Evolutionary conservation across 306 rosid genomes (phyloP), one percentile per base, ranked within the genome.

Genomic region (Purshia tridentata): DNA sequence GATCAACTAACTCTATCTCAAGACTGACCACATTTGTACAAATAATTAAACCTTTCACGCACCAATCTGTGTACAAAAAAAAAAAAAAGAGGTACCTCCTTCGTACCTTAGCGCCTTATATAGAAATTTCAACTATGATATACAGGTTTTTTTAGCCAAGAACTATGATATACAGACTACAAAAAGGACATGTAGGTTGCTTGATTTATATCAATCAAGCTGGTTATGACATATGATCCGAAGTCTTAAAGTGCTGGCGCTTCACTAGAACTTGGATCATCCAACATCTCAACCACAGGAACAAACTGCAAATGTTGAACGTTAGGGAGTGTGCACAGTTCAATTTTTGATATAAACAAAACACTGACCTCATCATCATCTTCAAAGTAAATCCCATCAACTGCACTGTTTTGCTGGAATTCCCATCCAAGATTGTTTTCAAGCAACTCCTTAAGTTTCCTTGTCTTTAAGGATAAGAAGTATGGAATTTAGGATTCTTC

Each of bases 261-360:
- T 72, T 85, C 88, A 69, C 50, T 69, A 48, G 18, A 52, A 48
- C 57, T 72, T 1, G 19, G 69, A 70, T 81, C 89, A 74, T 85
- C 92, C 73, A 86, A 52, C 81, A 86, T 89, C 85, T 90, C 96
- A 65, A 93, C 88, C 23, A 87, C 97, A 41, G 98, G 89, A 72
- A 97, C 98, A 76, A 64, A 87, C 97, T 87, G 89, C 91, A 80
- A 8, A 72, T 78, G 80, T 71, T 72, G 45, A 81, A 51, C n/a
- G 57, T 46, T 35, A 40, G 57, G n/a, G 47, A 61, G 48, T 45
- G 35, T 15, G 23, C 23, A 23, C 20, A 5, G 15, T 40, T 62
- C 23, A 42, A 15, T 9, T 53, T 40, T 72, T 0, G 18, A 46
- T 37, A 69, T 6, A 39, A 22, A 42, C 7, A 37, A 29, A 35